Percentiles rank a stretch among this genome's conserved stretches.
Conservation (phyloP, 2,329 filamentous ascomycete genomes). For the Fusarium mangiferae region DNA sequence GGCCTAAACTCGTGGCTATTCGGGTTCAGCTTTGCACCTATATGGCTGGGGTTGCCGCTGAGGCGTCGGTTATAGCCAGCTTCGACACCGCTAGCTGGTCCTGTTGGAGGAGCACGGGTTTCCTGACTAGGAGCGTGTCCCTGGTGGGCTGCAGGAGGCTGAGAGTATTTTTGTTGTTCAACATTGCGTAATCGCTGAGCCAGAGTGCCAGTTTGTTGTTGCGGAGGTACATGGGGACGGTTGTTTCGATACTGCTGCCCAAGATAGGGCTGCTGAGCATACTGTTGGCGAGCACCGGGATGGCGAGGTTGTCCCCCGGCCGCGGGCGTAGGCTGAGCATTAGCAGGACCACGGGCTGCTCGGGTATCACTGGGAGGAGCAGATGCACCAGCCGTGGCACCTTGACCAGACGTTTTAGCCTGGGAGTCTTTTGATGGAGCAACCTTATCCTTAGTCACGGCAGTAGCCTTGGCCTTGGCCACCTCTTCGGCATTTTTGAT, state of each 20-base stretch:
- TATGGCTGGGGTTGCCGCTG: conserved; percentile 61
- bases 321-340: conserved; percentile 46
- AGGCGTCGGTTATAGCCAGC: conserved; percentile 63
- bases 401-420: conserved; percentile 48
- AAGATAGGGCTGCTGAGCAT: conserved; percentile 58
- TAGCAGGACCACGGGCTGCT: conserved; percentile 48
- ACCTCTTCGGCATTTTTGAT: conserved; percentile 77
- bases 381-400: conserved; percentile 27
- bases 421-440: conserved; percentile 58
- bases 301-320: conserved; percentile 55
- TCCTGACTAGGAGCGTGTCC: conserved; percentile 68
- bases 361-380: conserved; percentile 43
- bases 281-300: conserved; percentile 59
- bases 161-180: conserved; percentile 63
- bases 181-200: conserved; percentile 62
- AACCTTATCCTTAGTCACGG: conserved; percentile 56
- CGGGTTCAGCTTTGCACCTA: conserved; percentile 69
- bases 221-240: conserved; percentile 55
- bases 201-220: conserved; percentile 58
- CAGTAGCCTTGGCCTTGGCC: conserved; percentile 64
- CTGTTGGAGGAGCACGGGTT: conserved; percentile 76
- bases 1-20: conserved; percentile 85
- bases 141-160: conserved; percentile 55
- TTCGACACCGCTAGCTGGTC: conserved; percentile 70
- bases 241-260: conserved; percentile 60